phyloP scores from a whole-genome alignment of 257 asterid genomes.

The Solanum sejunctum region DNA sequence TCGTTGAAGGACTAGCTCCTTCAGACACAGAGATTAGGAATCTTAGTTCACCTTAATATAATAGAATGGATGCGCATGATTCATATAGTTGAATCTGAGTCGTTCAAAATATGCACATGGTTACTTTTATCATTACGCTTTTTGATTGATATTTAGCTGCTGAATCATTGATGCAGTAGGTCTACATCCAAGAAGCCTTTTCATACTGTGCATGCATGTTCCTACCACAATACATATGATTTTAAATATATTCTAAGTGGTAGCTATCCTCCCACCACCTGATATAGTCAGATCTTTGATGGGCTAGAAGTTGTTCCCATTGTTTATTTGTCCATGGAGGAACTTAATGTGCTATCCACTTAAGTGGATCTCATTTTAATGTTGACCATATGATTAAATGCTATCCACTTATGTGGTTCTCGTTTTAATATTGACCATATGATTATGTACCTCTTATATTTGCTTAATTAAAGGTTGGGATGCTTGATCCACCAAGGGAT shows the following conservation, averaged over 20 bases:
- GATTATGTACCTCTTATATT: constrained; percentile 3
- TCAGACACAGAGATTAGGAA: neutral
- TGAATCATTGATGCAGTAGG: neutral
- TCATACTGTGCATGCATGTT: neutral
- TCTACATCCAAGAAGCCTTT: neutral
- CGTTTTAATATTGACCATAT: neutral
- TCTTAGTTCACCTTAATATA: neutral
- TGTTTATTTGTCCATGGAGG: neutral
- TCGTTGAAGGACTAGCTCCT: neutral
- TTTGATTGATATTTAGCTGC: neutral
- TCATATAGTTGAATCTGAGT: neutral
- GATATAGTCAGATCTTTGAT: neutral
- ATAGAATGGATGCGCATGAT: neutral
- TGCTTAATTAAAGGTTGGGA: constrained; percentile 62
- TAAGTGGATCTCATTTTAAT: neutral
- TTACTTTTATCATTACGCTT: neutral
- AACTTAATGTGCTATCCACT: neutral
- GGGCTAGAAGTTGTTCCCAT: neutral
- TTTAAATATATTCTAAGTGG: neutral
- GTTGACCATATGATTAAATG: neutral
- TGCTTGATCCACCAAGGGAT: constrained; percentile 99
- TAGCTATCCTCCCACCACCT: neutral
- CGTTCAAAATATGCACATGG: neutral
- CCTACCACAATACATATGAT: neutral
- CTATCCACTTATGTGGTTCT: neutral